These are phyloP conservation scores for Triangularia setosa DNA, from an alignment of 2,329 filamentous ascomycete species.

Conservation along the genomic window DNA sequence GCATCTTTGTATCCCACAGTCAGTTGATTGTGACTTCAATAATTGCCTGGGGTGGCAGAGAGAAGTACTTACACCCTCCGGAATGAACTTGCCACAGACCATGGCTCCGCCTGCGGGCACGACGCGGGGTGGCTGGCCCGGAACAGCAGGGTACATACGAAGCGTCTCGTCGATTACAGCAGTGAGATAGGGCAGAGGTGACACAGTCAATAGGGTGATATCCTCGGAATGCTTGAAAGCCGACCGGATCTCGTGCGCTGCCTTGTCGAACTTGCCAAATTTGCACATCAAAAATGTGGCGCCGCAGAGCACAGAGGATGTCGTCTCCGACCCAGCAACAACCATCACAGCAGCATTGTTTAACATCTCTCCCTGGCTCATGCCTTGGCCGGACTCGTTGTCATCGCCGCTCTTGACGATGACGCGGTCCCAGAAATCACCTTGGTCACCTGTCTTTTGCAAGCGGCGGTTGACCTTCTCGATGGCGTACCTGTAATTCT, in stretches of 20 bases:
- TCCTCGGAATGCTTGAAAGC: not conserved
- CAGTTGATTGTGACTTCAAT: not conserved
- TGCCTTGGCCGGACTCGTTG: slow-evolving; percentile 15
- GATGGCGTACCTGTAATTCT: slow-evolving; percentile 9
- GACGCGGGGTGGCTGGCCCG: not conserved
- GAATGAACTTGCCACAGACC: not conserved
- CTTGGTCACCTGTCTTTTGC: slow-evolving; percentile 9
- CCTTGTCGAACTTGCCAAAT: slow-evolving; percentile 29
- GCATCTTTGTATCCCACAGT: not conserved
- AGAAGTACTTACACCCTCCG: not conserved
- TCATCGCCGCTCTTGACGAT: slow-evolving; percentile 15
- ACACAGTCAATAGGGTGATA: not conserved
- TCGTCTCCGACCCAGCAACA: slow-evolving; percentile 24
- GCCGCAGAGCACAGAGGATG: slow-evolving; percentile 20
- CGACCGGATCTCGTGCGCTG: slow-evolving; percentile 31
- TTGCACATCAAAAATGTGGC: slow-evolving; percentile 31
- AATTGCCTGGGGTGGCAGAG: not conserved
- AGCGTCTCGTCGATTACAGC: slow-evolving; percentile 2
- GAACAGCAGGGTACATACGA: not conserved
- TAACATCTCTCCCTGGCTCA: not conserved
- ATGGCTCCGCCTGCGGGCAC: not conserved
- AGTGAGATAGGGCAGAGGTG: not conserved
- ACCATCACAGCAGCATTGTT: slow-evolving; percentile 16
- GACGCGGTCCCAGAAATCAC: slow-evolving; percentile 19
- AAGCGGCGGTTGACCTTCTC: slow-evolving; percentile 11